These are phyloP conservation scores for Lactarius pseudohatsudake DNA, from an alignment of 768 basidiomycete genomes.

Conservation along the genomic window DNA sequence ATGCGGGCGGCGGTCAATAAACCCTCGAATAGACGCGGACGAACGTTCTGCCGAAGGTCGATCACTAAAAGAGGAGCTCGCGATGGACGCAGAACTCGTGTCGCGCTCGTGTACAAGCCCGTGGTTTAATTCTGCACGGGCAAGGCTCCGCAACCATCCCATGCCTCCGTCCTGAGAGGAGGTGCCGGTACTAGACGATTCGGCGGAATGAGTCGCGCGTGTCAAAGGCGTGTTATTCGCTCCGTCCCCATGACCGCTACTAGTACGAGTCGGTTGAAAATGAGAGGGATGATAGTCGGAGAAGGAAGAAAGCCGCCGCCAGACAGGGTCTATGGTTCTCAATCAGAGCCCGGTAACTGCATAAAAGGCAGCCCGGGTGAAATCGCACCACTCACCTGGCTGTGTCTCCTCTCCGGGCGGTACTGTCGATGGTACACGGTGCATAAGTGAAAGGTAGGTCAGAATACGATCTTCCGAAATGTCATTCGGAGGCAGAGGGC, in stretches of 20 bases:
- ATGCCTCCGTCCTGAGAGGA: slow-evolving; percentile 4
- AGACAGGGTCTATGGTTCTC: slow-evolving; percentile 6
- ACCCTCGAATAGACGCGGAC: slow-evolving; percentile 15
- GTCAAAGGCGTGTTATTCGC: slow-evolving; percentile 4
- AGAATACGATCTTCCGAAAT: slow-evolving; percentile 14
- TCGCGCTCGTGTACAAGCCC: slow-evolving; percentile 19
- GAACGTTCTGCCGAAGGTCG: slow-evolving; percentile 14
- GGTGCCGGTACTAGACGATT: slow-evolving; percentile 2
- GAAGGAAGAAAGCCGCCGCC: slow-evolving; percentile 16
- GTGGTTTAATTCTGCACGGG: slow-evolving; percentile 20
- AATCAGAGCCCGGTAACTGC: slow-evolving; percentile 3
- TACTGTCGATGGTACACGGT: slow-evolving; percentile 10
- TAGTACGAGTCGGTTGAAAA: slow-evolving; percentile 5
- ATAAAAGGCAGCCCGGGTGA: background rate
- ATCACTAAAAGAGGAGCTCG: slow-evolving; percentile 3
- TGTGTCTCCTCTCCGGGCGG: slow-evolving; percentile 8
- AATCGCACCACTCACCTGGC: slow-evolving; percentile 13
- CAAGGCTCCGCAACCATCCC: slow-evolving; percentile 22
- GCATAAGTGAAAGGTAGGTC: slow-evolving; percentile 7
- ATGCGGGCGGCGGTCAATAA: slow-evolving; percentile 13
- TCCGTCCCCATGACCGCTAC: slow-evolving; percentile 11
- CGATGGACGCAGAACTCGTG: background rate
- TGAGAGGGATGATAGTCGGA: slow-evolving; percentile 5
- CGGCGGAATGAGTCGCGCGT: slow-evolving; percentile 11
- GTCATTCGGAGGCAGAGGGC: slow-evolving; percentile 8